Percentiles rank a stretch among this genome's conserved stretches.
Evolutionary conservation across 352 stramenopile genomes (phyloP).

Genomic region (Phytophthora boehmeriae): DNA sequence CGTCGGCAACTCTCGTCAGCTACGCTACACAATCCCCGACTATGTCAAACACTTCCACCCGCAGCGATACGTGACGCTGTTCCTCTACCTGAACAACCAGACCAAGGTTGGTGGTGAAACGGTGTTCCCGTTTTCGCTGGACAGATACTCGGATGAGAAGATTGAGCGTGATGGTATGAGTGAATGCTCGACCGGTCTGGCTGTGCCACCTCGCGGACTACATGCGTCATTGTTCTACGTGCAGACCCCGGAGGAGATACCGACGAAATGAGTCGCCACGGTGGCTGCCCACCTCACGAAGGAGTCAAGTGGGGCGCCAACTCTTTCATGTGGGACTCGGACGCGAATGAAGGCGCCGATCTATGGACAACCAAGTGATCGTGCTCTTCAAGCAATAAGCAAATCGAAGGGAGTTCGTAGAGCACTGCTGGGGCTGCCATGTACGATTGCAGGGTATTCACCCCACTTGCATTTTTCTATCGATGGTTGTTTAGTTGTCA

Average conservation of each 20-base stretch:
- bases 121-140: constrained; percentile 94
- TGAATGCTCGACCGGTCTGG: constrained; percentile 79
- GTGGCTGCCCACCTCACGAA: constrained; percentile 83
- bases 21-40: constrained; percentile 66
- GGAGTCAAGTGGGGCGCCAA: constrained; percentile 89
- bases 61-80: constrained; percentile 97
- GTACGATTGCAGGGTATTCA: no score
- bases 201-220: constrained; percentile 69
- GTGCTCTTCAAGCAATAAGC: constrained; percentile 2
- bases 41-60: constrained; percentile 82
- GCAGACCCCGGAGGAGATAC: constrained; percentile 76
- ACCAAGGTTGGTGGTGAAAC: constrained; percentile 95
- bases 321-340: constrained; percentile 89
- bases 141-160: constrained; percentile 67
- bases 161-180: constrained; percentile 81
- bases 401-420: no score
- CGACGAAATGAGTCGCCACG: constrained; percentile 82
- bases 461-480: no score
- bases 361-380: constrained; percentile 81
- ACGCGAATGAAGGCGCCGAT: constrained; percentile 79
- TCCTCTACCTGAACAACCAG: constrained; percentile 97
- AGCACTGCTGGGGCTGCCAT: no score
- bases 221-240: constrained; percentile 88
- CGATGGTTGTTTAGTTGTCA: no score
- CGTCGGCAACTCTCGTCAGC: constrained; percentile 36